These are phyloP conservation scores for Aspergillus nomiae DNA, from an alignment of 2,329 filamentous ascomycete genomes.

Conservation along the genomic window DNA sequence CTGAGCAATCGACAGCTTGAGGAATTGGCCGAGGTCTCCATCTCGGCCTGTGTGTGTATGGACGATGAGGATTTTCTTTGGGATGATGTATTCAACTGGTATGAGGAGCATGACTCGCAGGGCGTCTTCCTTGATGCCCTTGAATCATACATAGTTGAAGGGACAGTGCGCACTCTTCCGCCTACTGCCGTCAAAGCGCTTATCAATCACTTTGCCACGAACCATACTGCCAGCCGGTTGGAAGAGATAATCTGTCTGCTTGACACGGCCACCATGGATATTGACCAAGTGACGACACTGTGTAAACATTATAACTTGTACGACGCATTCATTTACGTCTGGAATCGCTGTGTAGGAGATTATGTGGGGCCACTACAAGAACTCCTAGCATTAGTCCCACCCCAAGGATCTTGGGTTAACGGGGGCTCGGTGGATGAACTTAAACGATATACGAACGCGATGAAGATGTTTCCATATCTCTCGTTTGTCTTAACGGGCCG, in stretches of 20 bases:
- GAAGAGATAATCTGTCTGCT: slow-evolving; percentile 96
- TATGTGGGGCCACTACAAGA: slow-evolving; percentile 90
- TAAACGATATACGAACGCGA: slow-evolving; percentile 64
- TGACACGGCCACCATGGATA: slow-evolving; percentile 85
- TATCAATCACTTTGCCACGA: slow-evolving; percentile 76
- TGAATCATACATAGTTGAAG: slow-evolving; percentile 83
- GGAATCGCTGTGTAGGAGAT: slow-evolving; percentile 87
- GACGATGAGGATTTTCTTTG: slow-evolving; percentile 82
- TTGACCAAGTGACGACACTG: slow-evolving; percentile 86
- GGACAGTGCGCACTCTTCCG: slow-evolving; percentile 72
- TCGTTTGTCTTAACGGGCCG: slow-evolving; percentile 89
- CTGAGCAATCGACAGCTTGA: slow-evolving; percentile 65
- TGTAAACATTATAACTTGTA: slow-evolving; percentile 93
- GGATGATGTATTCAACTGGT: slow-evolving; percentile 86
- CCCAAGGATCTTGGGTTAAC: slow-evolving; percentile 29
- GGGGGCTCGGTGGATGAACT: slow-evolving; percentile 57
- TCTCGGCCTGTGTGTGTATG: slow-evolving; percentile 78
- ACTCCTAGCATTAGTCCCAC: slow-evolving; percentile 58
- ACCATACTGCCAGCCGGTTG: slow-evolving; percentile 73
- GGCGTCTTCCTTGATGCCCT: slow-evolving; percentile 84
- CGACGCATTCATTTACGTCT: slow-evolving; percentile 94
- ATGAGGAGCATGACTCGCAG: slow-evolving; percentile 72
- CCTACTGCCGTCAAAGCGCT: slow-evolving; percentile 83
- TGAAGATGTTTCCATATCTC: slow-evolving; percentile 93
- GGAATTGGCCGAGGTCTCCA: slow-evolving; percentile 80